Base-by-base conservation (phyloP, 805 yeast genomes). In the Torulaspora indica region DNA sequence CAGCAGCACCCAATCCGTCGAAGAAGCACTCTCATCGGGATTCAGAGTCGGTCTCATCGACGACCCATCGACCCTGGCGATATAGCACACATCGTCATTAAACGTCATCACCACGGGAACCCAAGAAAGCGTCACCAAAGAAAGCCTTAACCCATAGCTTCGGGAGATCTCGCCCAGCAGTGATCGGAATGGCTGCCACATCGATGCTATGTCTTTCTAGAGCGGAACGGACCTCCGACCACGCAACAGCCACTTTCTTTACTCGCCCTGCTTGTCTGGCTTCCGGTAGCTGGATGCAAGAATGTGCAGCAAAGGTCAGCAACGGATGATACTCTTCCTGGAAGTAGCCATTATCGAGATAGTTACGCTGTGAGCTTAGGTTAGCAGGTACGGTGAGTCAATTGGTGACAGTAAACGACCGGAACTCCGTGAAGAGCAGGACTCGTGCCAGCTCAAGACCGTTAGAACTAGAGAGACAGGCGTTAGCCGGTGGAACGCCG, bases 1-100 rank as follows among this genome's bases (percentile, higher is more conserved):
- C 13, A 90, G 69, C 2, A 85, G 54, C 1, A 86, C 88, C 66
- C 82, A 75, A 56, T 83, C 89, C 4, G 69, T 68, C 45, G 52
- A 71, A 62, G 43, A 69, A 63, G 51, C 65, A 64, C 35, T 64
- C 20, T 61, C 73, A 15, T 76, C 77, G 0, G 95, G 91, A 63
- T 90, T 90, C 57, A 89, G 75, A 0, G 95, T 78, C 1, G 97
- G 97, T 41, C 85, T 73, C 98, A 90, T 90, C 18, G 95, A 86
- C 31, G 75, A 66, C 1, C 98, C 98, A 35, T 81, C 76, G 13
- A 89, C 76, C 63, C 79, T 77, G 12, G 86, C 85, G 22, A 89
- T 74, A 65, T 80, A 88, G 40, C 77, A 79, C 8, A 81, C 79
- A 58, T 83, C 85, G 50, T 85, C 87, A 30, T 79, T 76, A 48